Percentiles rank a stretch among this genome's conserved stretches.
Conservation (phyloP, 192 early-diverging fungal species). For the Coemansia guatemalensis region DNA sequence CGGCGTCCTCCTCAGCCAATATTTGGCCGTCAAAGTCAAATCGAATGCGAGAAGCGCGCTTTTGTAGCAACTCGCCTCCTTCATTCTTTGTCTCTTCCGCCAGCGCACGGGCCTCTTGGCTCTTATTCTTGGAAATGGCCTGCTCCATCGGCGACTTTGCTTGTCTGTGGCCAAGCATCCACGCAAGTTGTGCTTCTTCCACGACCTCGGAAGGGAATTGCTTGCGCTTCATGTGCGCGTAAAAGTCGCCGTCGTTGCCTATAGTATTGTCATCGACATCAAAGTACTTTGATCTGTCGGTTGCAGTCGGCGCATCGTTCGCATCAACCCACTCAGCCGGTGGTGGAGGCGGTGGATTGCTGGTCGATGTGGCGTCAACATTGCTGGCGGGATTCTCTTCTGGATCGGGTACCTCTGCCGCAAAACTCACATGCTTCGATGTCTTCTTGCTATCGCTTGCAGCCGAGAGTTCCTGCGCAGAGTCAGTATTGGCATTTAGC, state of each 20-base stretch:
- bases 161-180: slow-evolving; percentile 53
- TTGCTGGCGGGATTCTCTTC: slow-evolving; percentile 10
- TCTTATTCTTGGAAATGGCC: slow-evolving; percentile 13
- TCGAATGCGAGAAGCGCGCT: slow-evolving; percentile 57
- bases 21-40: slow-evolving; percentile 82
- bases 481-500: neutral
- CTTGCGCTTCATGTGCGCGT: slow-evolving; percentile 36
- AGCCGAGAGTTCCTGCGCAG: neutral
- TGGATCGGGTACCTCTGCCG: slow-evolving; percentile 13
- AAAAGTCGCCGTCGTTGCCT: slow-evolving; percentile 39
- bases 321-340: slow-evolving; percentile 44
- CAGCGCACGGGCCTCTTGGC: slow-evolving; percentile 8
- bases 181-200: slow-evolving; percentile 55
- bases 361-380: slow-evolving; percentile 12
- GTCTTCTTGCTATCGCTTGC: neutral
- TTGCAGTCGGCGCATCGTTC: neutral
- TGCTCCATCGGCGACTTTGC: slow-evolving; percentile 44
- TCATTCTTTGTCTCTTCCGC: neutral
- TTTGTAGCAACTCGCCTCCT: slow-evolving; percentile 15
- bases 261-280: slow-evolving; percentile 38
- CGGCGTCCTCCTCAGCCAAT: slow-evolving; percentile 51
- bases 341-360: slow-evolving; percentile 24
- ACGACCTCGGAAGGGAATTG: slow-evolving; percentile 37
- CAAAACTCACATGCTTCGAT: slow-evolving; percentile 33
- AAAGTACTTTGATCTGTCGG: neutral